These are phyloP conservation scores for Sporisorium scitamineum DNA, from an alignment of 1,284 basidiomycete genomes.

Conservation along the genomic window DNA sequence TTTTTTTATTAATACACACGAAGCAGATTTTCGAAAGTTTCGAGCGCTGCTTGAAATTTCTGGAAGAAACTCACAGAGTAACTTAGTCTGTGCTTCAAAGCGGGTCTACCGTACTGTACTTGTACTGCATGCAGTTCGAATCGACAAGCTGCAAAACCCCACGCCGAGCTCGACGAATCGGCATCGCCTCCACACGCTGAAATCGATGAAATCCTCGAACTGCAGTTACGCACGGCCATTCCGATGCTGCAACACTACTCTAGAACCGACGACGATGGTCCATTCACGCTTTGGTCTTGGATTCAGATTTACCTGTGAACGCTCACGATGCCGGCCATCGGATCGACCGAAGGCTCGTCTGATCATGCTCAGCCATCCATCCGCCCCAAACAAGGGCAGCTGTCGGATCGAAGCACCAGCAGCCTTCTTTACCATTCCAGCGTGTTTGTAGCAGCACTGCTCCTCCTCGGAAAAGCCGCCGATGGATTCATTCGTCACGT, in stretches of 20 bases:
- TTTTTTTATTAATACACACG: no score
- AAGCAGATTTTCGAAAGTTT: background rate
- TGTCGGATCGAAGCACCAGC: slow-evolving; percentile 1
- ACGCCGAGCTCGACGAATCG: background rate
- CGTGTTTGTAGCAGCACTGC: slow-evolving; percentile 35
- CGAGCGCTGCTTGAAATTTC: slow-evolving; percentile 27
- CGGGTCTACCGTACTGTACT: no score
- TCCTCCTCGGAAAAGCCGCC: slow-evolving; percentile 37
- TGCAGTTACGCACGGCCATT: slow-evolving; percentile 13
- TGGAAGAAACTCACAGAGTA: slow-evolving; percentile 39
- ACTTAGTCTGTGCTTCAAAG: no score
- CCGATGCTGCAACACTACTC: background rate
- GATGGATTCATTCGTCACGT: slow-evolving; percentile 42
- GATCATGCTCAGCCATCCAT: background rate
- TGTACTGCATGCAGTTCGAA: no score
- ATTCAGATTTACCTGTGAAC: background rate
- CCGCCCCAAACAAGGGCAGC: background rate
- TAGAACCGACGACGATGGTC: background rate
- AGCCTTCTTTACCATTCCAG: slow-evolving; percentile 30
- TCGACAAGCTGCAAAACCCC: slow-evolving; percentile 3
- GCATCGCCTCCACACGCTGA: background rate
- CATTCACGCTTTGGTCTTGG: background rate
- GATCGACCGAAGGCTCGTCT: slow-evolving; percentile 3
- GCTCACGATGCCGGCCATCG: slow-evolving; percentile 15
- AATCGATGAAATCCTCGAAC: no score